Percentiles rank a stretch among this genome's conserved stretches.
Evolutionary conservation across 2,329 filamentous ascomycete genomes (phyloP).

Genomic region (Colletotrichum scovillei): DNA sequence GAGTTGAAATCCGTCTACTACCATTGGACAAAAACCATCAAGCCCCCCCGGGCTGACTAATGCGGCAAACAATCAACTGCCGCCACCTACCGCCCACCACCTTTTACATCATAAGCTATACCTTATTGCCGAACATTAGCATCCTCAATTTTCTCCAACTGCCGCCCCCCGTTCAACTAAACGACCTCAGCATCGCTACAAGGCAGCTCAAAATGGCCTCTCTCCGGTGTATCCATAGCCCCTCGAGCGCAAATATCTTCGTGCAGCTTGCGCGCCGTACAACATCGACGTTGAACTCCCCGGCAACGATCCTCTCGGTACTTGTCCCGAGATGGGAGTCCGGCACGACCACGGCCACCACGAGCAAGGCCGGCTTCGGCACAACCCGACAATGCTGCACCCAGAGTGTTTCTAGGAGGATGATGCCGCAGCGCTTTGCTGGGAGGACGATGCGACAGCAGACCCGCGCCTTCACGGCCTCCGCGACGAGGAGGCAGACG

Average conservation of each 20-base stretch:
- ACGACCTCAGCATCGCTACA: neutral
- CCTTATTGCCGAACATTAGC: constrained; percentile 45
- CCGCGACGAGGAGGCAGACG: constrained; percentile 53
- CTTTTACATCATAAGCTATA: constrained; percentile 33
- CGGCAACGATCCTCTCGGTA: constrained; percentile 49
- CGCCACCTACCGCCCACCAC: constrained; percentile 34
- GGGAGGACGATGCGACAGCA: constrained; percentile 2
- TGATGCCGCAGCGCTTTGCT: neutral
- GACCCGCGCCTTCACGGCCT: constrained; percentile 50
- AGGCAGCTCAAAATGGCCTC: constrained; percentile 42
- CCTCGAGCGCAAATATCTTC: constrained; percentile 53
- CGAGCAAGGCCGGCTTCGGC: neutral
- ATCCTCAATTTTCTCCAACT: constrained; percentile 49
- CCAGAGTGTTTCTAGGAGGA: neutral
- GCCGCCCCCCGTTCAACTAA: neutral
- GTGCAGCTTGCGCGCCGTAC: constrained; percentile 53
- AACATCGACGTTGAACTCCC: constrained; percentile 37
- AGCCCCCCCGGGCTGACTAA: constrained; percentile 24
- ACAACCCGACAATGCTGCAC: neutral
- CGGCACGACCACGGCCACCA: constrained; percentile 10
- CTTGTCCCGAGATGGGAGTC: constrained; percentile 41
- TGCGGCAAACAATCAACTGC: constrained; percentile 2
- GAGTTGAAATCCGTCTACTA: constrained; percentile 23
- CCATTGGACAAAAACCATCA: constrained; percentile 11
- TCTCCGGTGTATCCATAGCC: constrained; percentile 51